Base-by-base conservation (phyloP, 768 basidiomycete species). In the Lactarius quietus region DNA sequence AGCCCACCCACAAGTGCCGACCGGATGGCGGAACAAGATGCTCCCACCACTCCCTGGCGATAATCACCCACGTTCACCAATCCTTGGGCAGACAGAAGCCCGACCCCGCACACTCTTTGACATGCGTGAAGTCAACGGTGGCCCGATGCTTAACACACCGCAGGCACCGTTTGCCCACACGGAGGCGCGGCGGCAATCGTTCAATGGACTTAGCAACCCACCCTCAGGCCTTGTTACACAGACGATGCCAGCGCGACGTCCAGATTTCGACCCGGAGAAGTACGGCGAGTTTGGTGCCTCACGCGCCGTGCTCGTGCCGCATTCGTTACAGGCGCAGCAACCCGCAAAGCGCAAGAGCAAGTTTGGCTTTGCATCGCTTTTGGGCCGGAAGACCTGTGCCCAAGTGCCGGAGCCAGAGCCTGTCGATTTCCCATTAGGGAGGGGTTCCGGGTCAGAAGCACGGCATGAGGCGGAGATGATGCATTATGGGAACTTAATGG, bases 221-320 rank as follows among this genome's bases (percentile, higher is more conserved):
- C 81, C 82, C 23, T 85, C 89, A 8, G 82, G 82, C 59, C 72
- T 84, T 26, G 77, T 69, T 10, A 69, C 78, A 28, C 86, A 85
- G 69, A 87, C 83, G 12, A 74, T 84, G 73, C 84, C 67, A 29
- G 15, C 54, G 26, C 33, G 69, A 59, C 62, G 65, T 60, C 6
- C 36, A 31, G 65, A 36, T 45, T 55, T 66, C 20, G 68, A 69
- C 57, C 70, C 72, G 48, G 75, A 73, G 65, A 71, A 77, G 64
- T 92, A 90, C 65, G 85, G 85, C 63, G 90, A 93, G 73, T 92
- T 92, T 70, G 91, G 91, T 17, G 73, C 76, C 17, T 89, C 91
- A 15, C 83, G 84, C 26, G 77, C 82, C 66, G 87, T 87, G 7
- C 78, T 90, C 33, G 76, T 77, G 10, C 72, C 73, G 35, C 72